Conservation (phyloP, 805 yeast species). For the Kluyveromyces starmeri region DNA sequence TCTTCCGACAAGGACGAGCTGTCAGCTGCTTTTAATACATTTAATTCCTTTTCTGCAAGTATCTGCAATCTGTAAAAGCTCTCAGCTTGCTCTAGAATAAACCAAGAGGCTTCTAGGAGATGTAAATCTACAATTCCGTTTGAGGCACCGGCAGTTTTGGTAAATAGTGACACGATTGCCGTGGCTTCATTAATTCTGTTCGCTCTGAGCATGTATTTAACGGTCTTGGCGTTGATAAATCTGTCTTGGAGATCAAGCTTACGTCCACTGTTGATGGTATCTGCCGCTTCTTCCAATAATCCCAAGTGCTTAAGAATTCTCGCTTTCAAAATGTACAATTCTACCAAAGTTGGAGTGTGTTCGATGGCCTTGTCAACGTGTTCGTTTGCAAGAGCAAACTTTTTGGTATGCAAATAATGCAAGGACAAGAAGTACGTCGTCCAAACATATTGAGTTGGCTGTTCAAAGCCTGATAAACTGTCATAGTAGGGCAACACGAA, state of each 20-base stretch:
- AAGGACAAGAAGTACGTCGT: conserved; percentile 67
- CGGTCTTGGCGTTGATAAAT: conserved; percentile 80
- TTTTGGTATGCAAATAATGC: conserved; percentile 52
- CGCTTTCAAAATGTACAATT: conserved; percentile 71
- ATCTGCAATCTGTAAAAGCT: conserved; percentile 59
- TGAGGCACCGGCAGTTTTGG: conserved; percentile 72
- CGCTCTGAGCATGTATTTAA: conserved; percentile 74
- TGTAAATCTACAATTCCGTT: conserved; percentile 84
- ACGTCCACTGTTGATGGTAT: conserved; percentile 61
- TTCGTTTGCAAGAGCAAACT: conserved; percentile 45
- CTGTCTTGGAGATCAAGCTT: conserved; percentile 79
- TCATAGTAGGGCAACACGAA: conserved; percentile 44
- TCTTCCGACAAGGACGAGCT: conserved; percentile 9
- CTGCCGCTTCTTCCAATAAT: conserved; percentile 52
- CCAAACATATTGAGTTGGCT: conserved; percentile 47
- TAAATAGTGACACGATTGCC: conserved; percentile 66
- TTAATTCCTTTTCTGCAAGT: conserved; percentile 17
- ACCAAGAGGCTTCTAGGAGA: conserved; percentile 88
- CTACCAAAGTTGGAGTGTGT: conserved; percentile 80
- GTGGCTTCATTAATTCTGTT: conserved; percentile 66
- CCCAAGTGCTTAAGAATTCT: conserved; percentile 68
- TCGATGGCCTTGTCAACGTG: conserved; percentile 53
- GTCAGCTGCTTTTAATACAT: conserved; percentile 9
- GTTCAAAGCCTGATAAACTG: conserved; percentile 20
- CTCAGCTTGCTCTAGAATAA: conserved; percentile 75